A percentile compares a stretch with the other conserved stretches of the same genome.
Evolutionary conservation across 2,329 filamentous ascomycete species (phyloP).

Genomic region (Colletotrichum sp.): DNA sequence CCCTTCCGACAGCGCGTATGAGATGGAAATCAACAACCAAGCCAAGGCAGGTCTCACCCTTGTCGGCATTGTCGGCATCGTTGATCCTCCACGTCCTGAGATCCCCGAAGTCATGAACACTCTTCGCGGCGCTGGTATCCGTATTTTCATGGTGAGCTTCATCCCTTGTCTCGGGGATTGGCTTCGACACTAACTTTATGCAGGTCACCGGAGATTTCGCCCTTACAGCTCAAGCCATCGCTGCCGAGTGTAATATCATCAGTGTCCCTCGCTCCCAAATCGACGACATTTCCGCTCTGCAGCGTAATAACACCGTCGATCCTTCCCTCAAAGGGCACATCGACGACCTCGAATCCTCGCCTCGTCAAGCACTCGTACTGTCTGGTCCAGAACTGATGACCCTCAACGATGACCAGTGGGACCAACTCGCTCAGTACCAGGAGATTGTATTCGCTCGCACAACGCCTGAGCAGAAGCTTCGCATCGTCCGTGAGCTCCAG

Average conservation of each 20-base stretch:
- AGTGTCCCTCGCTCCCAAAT: slow-evolving; percentile 52
- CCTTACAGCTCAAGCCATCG: slow-evolving; percentile 75
- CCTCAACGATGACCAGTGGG: slow-evolving; percentile 73
- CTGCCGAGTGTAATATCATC: slow-evolving; percentile 73
- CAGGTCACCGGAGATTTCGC: slow-evolving; percentile 78
- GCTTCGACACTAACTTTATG: background rate
- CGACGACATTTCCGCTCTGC: slow-evolving; percentile 58
- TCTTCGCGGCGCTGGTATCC: slow-evolving; percentile 71
- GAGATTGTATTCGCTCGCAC: slow-evolving; percentile 80
- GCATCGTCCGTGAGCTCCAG: slow-evolving; percentile 79
- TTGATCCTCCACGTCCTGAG: slow-evolving; percentile 78
- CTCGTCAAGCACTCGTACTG: slow-evolving; percentile 61
- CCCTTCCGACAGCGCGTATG: slow-evolving; percentile 40
- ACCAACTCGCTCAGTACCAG: slow-evolving; percentile 64
- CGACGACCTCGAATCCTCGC: slow-evolving; percentile 19
- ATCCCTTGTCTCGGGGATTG: background rate
- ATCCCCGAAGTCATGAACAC: slow-evolving; percentile 70
- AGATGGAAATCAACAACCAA: slow-evolving; percentile 60
- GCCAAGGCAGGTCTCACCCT: slow-evolving; percentile 65
- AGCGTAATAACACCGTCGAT: slow-evolving; percentile 31
- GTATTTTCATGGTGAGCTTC: slow-evolving; percentile 72
- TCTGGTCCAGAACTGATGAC: slow-evolving; percentile 69
- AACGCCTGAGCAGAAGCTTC: slow-evolving; percentile 79
- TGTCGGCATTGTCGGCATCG: slow-evolving; percentile 76
- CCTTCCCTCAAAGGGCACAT: slow-evolving; percentile 20